Base-by-base conservation (phyloP, 768 basidiomycete genomes). In the Pisolithus albus region DNA sequence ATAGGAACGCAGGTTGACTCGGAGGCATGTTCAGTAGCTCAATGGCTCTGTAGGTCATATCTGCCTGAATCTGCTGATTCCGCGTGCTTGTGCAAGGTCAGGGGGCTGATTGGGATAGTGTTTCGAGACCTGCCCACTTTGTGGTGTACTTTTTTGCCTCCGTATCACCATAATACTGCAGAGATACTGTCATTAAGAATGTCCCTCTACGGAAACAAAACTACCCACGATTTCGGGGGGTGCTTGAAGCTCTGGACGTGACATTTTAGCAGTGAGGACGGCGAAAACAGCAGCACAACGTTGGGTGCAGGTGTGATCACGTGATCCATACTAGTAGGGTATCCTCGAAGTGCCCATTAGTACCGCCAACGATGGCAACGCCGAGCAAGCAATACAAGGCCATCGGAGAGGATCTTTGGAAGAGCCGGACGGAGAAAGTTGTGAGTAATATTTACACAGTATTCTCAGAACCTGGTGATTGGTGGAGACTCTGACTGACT, bases 131-230 rank as follows among this genome's bases (percentile, higher is more conserved):
- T 24, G 65, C 77, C 50, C 61, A 94, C 93, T 95, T 97, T 74
- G 82, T 81, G 0, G 96, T 97, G 67, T 99, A 99, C 74, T 99
- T 99, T 67, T 84, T 84, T 19, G 96, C 94, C 68, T 97, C 95
- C 7, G 75, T 71, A 66, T 98, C 96, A 49, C 92, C 93, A 80
- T 99, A 99, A 66, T 95, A 98, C 95, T 98, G 58, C 30, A 50
- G 18, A 50, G 10, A 13, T 26, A 41, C 44, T 32, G 38, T 56
- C 45, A 51, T 28, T 34, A 34, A 18, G 46, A 8, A 2, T 4
- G 19, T 30, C 28, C 7, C 9, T 13, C 21, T 0, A 11, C 8
- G 32, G 30, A 16, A n/a, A 51, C 19, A 51, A 53, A 61, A 85
- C 55, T 72, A 95, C 44, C 32, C 15, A 10, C 95, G 52, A 99